phyloP scores from a whole-genome alignment of 306 rosid species.

The Trichosanthes truncata region DNA sequence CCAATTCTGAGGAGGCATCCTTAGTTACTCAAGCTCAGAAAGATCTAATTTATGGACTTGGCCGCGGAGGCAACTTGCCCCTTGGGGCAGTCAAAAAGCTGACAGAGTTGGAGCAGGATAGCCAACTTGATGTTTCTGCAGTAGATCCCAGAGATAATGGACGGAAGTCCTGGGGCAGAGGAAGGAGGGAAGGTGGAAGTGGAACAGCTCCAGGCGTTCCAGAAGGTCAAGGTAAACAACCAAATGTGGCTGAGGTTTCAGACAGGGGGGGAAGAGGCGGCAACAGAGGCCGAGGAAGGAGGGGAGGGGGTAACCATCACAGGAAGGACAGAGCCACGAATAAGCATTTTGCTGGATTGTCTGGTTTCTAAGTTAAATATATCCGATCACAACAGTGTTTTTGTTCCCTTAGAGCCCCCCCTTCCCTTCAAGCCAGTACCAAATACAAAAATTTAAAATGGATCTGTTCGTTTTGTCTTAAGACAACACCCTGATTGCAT shows the following conservation, averaged over 20 bases:
- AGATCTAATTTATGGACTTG: slow-evolving; percentile 83
- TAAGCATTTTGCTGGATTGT: slow-evolving; percentile 74
- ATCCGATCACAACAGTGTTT: neutral
- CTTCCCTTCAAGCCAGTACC: neutral
- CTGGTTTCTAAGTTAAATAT: slow-evolving; percentile 28
- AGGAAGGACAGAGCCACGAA: slow-evolving; percentile 81
- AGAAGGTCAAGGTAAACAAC: slow-evolving; percentile 21
- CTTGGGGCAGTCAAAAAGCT: slow-evolving; percentile 77
- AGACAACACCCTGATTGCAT: neutral
- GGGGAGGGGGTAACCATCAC: slow-evolving; percentile 36
- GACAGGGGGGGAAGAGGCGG: slow-evolving; percentile 53
- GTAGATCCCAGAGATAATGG: slow-evolving; percentile 31
- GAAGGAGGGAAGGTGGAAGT: slow-evolving; percentile 29
- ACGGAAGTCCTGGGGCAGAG: slow-evolving; percentile 31
- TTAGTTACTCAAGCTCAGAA: slow-evolving; percentile 42
- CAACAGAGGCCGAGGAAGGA: slow-evolving; percentile 27
- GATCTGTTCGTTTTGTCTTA: neutral
- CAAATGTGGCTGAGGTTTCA: slow-evolving; percentile 13
- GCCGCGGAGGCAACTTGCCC: slow-evolving; percentile 93
- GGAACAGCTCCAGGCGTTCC: slow-evolving; percentile 27
- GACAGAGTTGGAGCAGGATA: slow-evolving; percentile 39
- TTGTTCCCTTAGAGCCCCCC: neutral
- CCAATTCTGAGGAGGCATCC: slow-evolving; percentile 72
- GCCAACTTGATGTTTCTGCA: slow-evolving; percentile 29
- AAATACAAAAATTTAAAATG: neutral